Evolutionary conservation across 2,329 filamentous ascomycete species (phyloP).

Genomic region (Xylariaceae sp.): DNA sequence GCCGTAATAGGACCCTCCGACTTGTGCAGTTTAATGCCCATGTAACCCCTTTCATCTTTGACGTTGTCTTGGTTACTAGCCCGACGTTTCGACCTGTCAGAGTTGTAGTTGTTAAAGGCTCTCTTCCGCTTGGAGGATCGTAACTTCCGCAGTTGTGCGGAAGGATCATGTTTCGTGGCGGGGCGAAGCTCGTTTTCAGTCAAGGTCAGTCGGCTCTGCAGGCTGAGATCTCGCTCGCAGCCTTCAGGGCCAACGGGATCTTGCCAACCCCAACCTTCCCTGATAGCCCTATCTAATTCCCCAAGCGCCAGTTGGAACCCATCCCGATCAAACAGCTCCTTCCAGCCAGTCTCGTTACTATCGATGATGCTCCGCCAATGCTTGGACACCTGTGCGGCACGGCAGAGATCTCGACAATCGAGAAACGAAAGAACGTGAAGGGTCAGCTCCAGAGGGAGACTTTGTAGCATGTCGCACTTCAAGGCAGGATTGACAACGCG

Average conservation of each 20-base stretch:
- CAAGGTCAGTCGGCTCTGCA: slow-evolving; percentile 47
- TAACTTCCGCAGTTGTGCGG: slow-evolving; percentile 37
- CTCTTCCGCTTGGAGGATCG: slow-evolving; percentile 55
- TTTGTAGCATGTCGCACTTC: slow-evolving; percentile 85
- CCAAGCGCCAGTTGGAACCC: slow-evolving; percentile 73
- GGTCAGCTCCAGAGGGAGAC: slow-evolving; percentile 79
- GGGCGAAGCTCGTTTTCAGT: slow-evolving; percentile 49
- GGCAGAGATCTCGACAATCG: slow-evolving; percentile 78
- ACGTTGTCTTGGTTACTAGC: slow-evolving; percentile 44
- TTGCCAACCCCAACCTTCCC: slow-evolving; percentile 97
- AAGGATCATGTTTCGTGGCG: slow-evolving; percentile 38
- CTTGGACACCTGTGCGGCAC: slow-evolving; percentile 87
- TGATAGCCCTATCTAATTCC: slow-evolving; percentile 79
- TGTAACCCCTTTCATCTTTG: slow-evolving; percentile 39
- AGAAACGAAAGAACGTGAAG: slow-evolving; percentile 85
- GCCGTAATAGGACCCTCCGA: slow-evolving; percentile 82
- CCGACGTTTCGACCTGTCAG: slow-evolving; percentile 51
- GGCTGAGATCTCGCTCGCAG: slow-evolving; percentile 74
- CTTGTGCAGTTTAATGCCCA: slow-evolving; percentile 45
- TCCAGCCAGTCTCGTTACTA: slow-evolving; percentile 93
- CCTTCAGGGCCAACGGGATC: slow-evolving; percentile 70
- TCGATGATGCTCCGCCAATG: slow-evolving; percentile 89
- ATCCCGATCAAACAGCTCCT: slow-evolving; percentile 79
- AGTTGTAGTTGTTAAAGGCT: slow-evolving; percentile 40
- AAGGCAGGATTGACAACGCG: slow-evolving; percentile 88